Evolutionary conservation across 192 early-diverging fungal genomes (phyloP).

Genomic region (Glomus cerebriforme): DNA sequence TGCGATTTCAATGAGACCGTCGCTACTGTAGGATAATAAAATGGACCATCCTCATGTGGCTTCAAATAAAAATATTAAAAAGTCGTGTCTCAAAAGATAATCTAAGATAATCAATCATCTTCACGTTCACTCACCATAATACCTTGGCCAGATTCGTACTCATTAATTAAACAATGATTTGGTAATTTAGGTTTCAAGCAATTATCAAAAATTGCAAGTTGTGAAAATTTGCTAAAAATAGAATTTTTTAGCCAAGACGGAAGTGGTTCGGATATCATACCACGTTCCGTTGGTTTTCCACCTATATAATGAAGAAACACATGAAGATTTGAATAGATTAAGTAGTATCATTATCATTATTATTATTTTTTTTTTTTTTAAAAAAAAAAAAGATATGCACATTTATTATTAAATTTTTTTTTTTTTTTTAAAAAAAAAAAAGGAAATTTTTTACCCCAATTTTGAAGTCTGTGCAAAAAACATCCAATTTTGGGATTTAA

Average conservation of each 20-base stretch:
- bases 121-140: conserved; percentile 42
- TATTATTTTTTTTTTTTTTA: too few relatives aligned
- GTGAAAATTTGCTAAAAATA: conserved; percentile 36
- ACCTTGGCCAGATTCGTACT: conserved; percentile 55
- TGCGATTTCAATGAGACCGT: conserved; percentile 51
- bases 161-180: conserved; percentile 56
- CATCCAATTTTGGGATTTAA: too few relatives aligned
- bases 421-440: not conserved
- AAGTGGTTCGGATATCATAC: conserved; percentile 48
- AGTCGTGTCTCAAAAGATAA: not conserved
- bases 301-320: conserved; percentile 14
- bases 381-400: not conserved
- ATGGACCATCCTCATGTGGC: conserved; percentile 55
- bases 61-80: conserved; percentile 16
- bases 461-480: conserved; percentile 48
- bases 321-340: too few relatives aligned
- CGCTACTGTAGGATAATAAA: conserved; percentile 53
- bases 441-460: conserved; percentile 43
- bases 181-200: conserved; percentile 30
- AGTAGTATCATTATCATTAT: not conserved
- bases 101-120: not conserved
- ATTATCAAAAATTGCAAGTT: conserved; percentile 37
- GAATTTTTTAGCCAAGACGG: conserved; percentile 43
- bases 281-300: conserved; percentile 37
- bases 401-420: too few relatives aligned